Base-by-base conservation (phyloP, 2,329 filamentous ascomycete species). In the Venturiaceae sp. region DNA sequence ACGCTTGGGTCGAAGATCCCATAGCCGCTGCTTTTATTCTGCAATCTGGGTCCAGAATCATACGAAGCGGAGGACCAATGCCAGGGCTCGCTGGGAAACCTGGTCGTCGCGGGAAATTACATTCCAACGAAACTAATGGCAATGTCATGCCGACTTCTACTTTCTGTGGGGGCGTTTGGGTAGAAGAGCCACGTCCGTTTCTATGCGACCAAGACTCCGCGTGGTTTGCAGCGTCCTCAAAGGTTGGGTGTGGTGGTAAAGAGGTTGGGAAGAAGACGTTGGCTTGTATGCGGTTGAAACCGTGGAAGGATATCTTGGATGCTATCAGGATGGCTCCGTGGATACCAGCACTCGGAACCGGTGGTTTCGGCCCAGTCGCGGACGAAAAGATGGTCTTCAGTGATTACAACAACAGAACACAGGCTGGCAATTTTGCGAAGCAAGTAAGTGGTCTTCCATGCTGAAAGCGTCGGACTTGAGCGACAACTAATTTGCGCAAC, bases 1-100 rank as follows among this genome's bases (percentile, higher is more conserved):
- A 58, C 39, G 55, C 55, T 11, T 60, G 58, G 58, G 46, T 23
- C 13, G 34, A 60, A 33, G 58, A 60, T 52, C 58, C 58, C 8
- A 60, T 60, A 47, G 53, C 56, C 33, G n/a, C 30, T 8, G 58
- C 55, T 21, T 60, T 37, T 21, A 60, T 60, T 56, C 19, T 55
- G 9, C 9, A 58, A 33, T 58, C 55, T 23, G 58, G 58, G 8
- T 50, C 55, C n/a, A n/a, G n/a, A n/a, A n/a, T n/a, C n/a, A n/a
- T n/a, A n/a, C n/a, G n/a, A n/a, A n/a, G n/a, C n/a, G n/a, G n/a
- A n/a, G n/a, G n/a, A n/a, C n/a, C n/a, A n/a, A n/a, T n/a, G n/a
- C n/a, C n/a, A n/a, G n/a, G n/a, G n/a, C n/a, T n/a, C n/a, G n/a
- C n/a, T n/a, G n/a, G n/a, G n/a, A n/a, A n/a, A n/a, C n/a, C n/a